Conservation (phyloP, 306 rosid species). For the Luffa acutangula region DNA sequence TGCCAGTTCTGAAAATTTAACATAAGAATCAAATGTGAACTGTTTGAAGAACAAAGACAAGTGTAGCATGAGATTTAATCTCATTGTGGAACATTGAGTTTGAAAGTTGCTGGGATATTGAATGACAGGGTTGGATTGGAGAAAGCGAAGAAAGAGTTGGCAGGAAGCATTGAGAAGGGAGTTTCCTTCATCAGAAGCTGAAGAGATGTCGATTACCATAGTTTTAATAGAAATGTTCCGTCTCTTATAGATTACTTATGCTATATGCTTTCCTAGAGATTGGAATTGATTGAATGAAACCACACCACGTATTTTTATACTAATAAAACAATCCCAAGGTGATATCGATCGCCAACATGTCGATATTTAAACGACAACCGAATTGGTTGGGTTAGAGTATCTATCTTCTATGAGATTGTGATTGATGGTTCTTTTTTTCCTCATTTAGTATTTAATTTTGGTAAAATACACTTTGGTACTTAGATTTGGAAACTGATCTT, state of each 20-base stretch:
- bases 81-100: background rate
- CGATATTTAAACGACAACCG: background rate
- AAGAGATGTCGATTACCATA: background rate
- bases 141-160: slow-evolving; percentile 11
- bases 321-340: background rate
- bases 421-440: background rate
- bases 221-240: background rate
- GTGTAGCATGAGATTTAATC: background rate
- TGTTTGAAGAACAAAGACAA: background rate
- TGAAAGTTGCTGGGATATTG: background rate
- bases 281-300: background rate
- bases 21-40: background rate
- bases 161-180: slow-evolving; percentile 12
- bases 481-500: no score
- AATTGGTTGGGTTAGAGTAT: background rate
- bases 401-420: background rate
- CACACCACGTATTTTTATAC: background rate
- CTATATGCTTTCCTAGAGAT: background rate
- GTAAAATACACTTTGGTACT: background rate
- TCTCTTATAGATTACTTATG: background rate
- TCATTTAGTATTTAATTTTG: background rate
- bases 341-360: background rate
- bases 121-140: slow-evolving; percentile 13
- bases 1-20: background rate
- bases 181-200: slow-evolving; percentile 3